Evolutionary conservation across 73 alveolate species (phyloP).

Genomic region (Tetrahymena thermophila): DNA sequence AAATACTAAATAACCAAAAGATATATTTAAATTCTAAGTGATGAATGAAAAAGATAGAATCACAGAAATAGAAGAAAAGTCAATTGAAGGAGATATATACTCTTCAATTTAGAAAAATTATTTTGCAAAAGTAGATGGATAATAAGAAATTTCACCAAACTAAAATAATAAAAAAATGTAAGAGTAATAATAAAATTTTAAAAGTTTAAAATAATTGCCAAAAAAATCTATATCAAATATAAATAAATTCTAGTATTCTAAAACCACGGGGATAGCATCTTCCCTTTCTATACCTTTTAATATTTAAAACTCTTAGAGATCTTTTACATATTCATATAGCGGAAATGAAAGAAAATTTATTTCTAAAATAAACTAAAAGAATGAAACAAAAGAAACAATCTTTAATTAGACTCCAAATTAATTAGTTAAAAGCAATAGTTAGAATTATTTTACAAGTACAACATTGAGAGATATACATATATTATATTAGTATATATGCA

Average conservation of each 20-base stretch:
- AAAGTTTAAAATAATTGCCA: background rate
- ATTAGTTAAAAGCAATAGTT: background rate
- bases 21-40: background rate
- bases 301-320: background rate
- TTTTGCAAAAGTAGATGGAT: background rate
- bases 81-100: background rate
- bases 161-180: background rate
- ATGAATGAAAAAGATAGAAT: background rate
- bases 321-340: background rate
- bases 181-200: background rate
- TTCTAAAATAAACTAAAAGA: background rate
- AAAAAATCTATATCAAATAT: background rate
- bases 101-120: background rate
- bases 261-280: background rate
- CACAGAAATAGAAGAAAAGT: background rate
- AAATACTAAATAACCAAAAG: background rate
- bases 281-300: background rate
- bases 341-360: background rate
- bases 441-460: background rate
- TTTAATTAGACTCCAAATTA: background rate
- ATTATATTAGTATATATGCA: background rate
- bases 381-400: background rate
- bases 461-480: background rate
- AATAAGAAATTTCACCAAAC: background rate
- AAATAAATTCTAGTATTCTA: background rate